These are phyloP conservation scores for Neopestalotiopsis clavispora DNA, from an alignment of 2,329 filamentous ascomycete species.

Conservation along the genomic window DNA sequence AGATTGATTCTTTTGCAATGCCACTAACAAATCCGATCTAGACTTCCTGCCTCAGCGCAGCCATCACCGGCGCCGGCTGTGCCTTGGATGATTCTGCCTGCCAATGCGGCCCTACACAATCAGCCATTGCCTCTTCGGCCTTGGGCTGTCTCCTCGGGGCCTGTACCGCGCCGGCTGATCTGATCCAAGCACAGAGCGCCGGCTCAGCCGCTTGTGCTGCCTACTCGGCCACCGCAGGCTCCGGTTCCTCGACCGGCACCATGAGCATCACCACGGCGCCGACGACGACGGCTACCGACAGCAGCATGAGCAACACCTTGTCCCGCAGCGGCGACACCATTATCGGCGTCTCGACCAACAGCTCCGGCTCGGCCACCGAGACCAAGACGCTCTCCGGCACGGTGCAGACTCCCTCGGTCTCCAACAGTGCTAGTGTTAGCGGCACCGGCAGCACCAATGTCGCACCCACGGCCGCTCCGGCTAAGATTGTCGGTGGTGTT, in stretches of 20 bases:
- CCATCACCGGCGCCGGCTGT: conserved; percentile 53
- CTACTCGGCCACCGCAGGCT: conserved; percentile 31
- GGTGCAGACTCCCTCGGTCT: neutral
- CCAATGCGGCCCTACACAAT: conserved; percentile 50
- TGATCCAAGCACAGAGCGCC: conserved; percentile 35
- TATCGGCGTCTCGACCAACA: neutral
- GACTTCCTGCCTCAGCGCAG: conserved; percentile 51
- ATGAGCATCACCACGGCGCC: neutral
- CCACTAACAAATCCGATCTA: conserved; percentile 24
- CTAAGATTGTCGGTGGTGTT: conserved; percentile 12
- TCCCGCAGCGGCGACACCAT: neutral
- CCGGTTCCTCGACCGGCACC: conserved; percentile 18
- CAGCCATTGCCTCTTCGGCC: conserved; percentile 34
- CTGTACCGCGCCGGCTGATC: conserved; percentile 32
- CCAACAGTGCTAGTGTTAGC: neutral
- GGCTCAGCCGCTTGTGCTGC: conserved; percentile 37
- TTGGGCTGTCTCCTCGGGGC: conserved; percentile 36
- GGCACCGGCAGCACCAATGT: neutral
- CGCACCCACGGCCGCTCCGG: neutral
- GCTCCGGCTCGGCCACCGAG: neutral
- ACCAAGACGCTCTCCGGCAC: conserved; percentile 3
- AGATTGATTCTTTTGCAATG: neutral
- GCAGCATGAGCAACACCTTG: neutral
- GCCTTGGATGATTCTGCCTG: conserved; percentile 50
- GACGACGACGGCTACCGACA: neutral